Percentiles rank a stretch among this genome's conserved stretches.
phyloP scores from a whole-genome alignment of 495 filamentous ascomycete genomes.

The Wilcoxina mikolae region DNA sequence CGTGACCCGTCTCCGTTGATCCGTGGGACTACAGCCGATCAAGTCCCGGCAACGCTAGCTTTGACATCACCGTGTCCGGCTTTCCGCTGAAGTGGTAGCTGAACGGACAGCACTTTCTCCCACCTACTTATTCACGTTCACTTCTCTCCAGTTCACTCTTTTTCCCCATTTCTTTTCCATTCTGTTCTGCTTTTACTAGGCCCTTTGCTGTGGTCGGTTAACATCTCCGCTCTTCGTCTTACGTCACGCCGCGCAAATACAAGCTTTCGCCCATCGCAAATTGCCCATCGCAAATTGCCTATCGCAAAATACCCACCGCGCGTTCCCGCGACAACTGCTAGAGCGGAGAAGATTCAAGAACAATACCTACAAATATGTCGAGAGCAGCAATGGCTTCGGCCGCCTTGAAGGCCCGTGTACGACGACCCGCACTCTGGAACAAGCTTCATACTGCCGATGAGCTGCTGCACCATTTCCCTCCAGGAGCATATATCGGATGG shows the following conservation, averaged over 20 bases:
- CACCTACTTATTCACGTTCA: background rate
- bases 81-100: background rate
- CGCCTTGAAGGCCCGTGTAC: constrained; percentile 57
- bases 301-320: background rate
- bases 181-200: background rate
- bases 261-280: constrained; percentile 9
- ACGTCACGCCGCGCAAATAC: background rate
- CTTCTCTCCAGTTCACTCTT: background rate
- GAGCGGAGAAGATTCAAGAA: background rate
- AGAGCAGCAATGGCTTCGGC: constrained; percentile 44
- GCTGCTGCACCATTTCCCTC: constrained; percentile 62
- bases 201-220: constrained; percentile 5
- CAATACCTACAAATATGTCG: constrained; percentile 13
- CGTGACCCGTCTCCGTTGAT: background rate
- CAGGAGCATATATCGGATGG: constrained; percentile 76
- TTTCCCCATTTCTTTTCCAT: background rate
- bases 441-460: constrained; percentile 70
- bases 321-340: background rate
- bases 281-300: constrained; percentile 7
- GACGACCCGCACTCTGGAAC: constrained; percentile 60
- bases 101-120: constrained; percentile 7
- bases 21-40: background rate
- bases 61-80: background rate
- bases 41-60: background rate
- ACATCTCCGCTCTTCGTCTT: background rate